A percentile compares a stretch with the other conserved stretches of the same genome.
phyloP scores from a whole-genome alignment of 139 green algal genomes.

The Asterochloris erici region DNA sequence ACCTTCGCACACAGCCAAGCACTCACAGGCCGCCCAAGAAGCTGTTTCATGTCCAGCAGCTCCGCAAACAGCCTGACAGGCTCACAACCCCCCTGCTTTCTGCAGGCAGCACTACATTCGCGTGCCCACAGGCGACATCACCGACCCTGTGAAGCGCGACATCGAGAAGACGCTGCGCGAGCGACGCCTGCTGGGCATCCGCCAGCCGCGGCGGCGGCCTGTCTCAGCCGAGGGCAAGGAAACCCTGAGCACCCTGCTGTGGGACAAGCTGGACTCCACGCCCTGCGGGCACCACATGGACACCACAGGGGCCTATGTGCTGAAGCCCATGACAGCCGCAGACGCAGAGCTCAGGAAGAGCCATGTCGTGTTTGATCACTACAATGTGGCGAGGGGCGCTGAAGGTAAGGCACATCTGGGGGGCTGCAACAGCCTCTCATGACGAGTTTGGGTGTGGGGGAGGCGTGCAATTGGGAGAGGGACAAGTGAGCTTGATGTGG shows the following conservation, averaged over 20 bases:
- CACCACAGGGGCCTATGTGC: neutral
- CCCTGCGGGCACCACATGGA: slow-evolving; percentile 15
- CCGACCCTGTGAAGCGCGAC: slow-evolving; percentile 30
- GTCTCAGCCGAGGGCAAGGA: neutral
- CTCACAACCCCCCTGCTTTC: neutral
- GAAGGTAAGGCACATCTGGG: neutral
- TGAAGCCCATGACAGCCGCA: neutral
- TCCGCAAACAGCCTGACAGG: neutral
- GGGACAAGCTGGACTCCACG: slow-evolving; percentile 18
- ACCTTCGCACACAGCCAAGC: neutral
- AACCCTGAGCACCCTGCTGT: slow-evolving; percentile 7
- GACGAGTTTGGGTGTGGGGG: no score
- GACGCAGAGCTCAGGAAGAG: neutral
- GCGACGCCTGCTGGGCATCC: slow-evolving; percentile 7
- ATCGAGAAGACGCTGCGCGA: slow-evolving; percentile 10
- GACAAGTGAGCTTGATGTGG: no score
- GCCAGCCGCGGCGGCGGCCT: neutral
- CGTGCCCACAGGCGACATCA: slow-evolving; percentile 3
- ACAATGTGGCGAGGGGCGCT: slow-evolving; percentile 3
- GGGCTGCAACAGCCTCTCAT: no score
- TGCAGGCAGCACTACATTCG: slow-evolving; percentile 17
- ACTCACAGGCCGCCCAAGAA: no score
- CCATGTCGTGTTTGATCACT: slow-evolving; percentile 8
- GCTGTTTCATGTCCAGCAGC: neutral
- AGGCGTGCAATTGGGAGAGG: no score